These are phyloP conservation scores for Rhodotorula sp. DNA, from an alignment of 1,284 basidiomycete species.

Conservation along the genomic window DNA sequence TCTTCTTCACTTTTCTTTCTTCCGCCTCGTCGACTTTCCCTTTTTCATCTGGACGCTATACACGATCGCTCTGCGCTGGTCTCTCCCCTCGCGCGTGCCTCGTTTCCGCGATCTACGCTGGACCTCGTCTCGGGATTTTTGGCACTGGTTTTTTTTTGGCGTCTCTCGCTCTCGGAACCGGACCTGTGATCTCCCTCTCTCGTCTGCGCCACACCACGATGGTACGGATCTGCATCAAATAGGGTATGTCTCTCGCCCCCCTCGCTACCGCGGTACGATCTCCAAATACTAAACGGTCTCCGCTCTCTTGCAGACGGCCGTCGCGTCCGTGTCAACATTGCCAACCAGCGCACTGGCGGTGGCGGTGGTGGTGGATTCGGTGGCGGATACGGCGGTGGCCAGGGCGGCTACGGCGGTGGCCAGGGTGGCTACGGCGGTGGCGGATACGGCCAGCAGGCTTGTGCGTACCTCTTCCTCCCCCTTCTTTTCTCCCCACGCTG, in stretches of 20 bases:
- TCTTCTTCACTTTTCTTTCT: constrained; percentile 1
- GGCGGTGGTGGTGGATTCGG: constrained; percentile 37
- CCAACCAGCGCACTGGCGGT: constrained; percentile 42
- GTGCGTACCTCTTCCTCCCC: not conserved
- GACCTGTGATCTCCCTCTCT: not conserved
- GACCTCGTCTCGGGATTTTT: not conserved
- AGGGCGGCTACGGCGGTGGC: constrained; percentile 19
- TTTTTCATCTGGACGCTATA: not conserved
- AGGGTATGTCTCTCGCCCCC: not conserved
- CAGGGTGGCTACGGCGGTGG: constrained; percentile 13
- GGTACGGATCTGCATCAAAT: not conserved
- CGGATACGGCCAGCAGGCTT: not conserved
- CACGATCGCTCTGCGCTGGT: not conserved
- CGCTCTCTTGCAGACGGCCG: constrained; percentile 33
- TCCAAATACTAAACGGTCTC: not conserved
- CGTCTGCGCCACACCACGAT: not conserved
- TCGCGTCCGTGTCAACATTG: constrained; percentile 41
- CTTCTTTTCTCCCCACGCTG: too few relatives aligned
- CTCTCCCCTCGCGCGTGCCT: not conserved
- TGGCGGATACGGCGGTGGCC: constrained; percentile 29
- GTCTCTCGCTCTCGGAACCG: not conserved
- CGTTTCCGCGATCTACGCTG: not conserved
- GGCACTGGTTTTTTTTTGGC: constrained; percentile 1
- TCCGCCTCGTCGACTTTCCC: not conserved
- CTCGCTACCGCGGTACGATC: not conserved